Base-by-base conservation (phyloP, 441 rosid genomes). In the Erysimum pusillum region DNA sequence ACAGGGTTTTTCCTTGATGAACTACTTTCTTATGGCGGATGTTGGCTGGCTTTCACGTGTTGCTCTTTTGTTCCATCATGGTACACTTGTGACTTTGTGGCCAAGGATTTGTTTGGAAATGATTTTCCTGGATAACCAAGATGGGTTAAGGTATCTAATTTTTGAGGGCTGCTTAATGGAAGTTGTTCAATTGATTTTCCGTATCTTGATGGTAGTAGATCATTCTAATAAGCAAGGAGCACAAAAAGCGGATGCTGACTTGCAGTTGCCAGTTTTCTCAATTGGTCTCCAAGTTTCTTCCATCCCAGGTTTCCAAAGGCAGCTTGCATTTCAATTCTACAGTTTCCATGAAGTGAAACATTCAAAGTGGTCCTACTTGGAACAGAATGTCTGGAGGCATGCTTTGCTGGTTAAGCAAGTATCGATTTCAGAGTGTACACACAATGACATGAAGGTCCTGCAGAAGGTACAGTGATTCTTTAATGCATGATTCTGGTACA, bases 101-200 rank as follows among this genome's bases (percentile, higher is more conserved):
- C 98, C 97, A 74, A 85, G 76, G 78, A 87, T 90, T 76, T 80
- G 89, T 58, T 81, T 95, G 91, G 97, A 95, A 89, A 88, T 93
- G 87, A 89, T 93, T 81, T 87, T 95, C 80, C 84, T 93, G 5
- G 92, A 91, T 76, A 93, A 84, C 76, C 62, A 83, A 41, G 89
- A 78, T 81, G 99, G 99, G 53, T 67, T 91, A 76, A 87, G 89
- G 84, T 79, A 88, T 79, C 81, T 88, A 6, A 28, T 80, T 64
- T 91, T 90, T 85, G 94, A 96, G 85, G 97, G 97, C 74, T 86
- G 87, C 80, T 83, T 93, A 87, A 84, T 84, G 81, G 82, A 88
- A 71, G 93, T 90, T 73, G 68, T 95, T 71, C 88, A 83, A 54
- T 79, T 84, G 79, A 85, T 87, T 62, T 82, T 88, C 79, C 77